phyloP scores from a whole-genome alignment of 345 rosid species.

The Eucalyptus victrix region DNA sequence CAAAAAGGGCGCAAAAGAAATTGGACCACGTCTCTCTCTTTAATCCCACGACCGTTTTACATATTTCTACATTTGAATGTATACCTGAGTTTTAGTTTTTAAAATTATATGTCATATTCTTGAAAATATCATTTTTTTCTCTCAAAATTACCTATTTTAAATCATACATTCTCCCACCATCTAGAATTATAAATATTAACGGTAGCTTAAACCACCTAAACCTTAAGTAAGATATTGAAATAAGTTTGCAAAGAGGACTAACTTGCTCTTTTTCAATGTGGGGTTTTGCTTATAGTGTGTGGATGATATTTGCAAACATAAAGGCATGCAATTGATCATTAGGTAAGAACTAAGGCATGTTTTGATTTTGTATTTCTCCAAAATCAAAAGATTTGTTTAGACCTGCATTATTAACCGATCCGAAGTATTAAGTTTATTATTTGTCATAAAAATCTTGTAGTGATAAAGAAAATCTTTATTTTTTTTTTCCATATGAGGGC shows the following conservation, averaged over 20 bases:
- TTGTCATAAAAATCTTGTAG: rapidly evolving
- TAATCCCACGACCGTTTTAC: not conserved
- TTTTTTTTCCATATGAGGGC: not conserved
- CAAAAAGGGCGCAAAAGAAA: not conserved
- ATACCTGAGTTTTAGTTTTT: not conserved
- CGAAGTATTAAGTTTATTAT: no score
- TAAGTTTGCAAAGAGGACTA: not conserved
- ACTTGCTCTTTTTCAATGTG: not conserved
- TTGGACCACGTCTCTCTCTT: not conserved
- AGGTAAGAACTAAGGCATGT: not conserved
- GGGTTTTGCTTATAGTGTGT: not conserved
- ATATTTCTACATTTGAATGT: not conserved
- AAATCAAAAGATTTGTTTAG: not conserved
- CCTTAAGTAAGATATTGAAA: no score
- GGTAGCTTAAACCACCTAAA: rapidly evolving
- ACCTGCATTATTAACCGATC: rapidly evolving
- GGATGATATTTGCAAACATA: not conserved
- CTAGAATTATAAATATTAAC: rapidly evolving
- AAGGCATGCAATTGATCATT: not conserved
- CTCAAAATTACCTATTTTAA: rapidly evolving
- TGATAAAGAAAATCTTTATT: not conserved
- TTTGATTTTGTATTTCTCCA: not conserved
- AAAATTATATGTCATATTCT: not conserved
- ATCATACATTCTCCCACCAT: rapidly evolving
- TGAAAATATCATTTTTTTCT: rapidly evolving